phyloP scores from a whole-genome alignment of 2,329 filamentous ascomycete species.

The Phaeosphaeriaceae sp. region DNA sequence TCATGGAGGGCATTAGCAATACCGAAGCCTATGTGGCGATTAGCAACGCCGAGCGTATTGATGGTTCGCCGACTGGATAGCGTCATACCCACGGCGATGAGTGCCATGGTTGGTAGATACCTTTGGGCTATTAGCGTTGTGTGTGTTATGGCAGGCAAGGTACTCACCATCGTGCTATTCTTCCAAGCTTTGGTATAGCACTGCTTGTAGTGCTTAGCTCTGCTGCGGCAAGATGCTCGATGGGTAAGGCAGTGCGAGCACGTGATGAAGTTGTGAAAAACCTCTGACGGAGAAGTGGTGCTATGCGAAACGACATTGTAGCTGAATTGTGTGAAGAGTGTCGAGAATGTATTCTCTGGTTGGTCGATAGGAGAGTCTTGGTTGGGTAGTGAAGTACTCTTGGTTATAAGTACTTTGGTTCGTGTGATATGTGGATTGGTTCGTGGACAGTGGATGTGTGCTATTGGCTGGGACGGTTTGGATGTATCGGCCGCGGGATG shows the following conservation, averaged over 20 bases:
- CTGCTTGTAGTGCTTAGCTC: slow-evolving; percentile 30
- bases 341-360: slow-evolving; percentile 2
- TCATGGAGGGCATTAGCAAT: slow-evolving; percentile 39
- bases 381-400: neutral
- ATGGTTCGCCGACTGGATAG: slow-evolving; percentile 30
- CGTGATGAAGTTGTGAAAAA: slow-evolving; percentile 40
- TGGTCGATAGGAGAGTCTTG: slow-evolving; percentile 1
- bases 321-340: slow-evolving; percentile 1
- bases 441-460: slow-evolving; percentile 3
- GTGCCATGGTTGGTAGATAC: slow-evolving; percentile 45
- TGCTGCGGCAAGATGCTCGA: slow-evolving; percentile 31
- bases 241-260: slow-evolving; percentile 29
- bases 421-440: slow-evolving; percentile 1
- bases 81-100: slow-evolving; percentile 39
- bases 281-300: slow-evolving; percentile 31
- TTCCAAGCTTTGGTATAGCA: slow-evolving; percentile 40
- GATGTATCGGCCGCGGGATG: slow-evolving; percentile 29
- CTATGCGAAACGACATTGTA: slow-evolving; percentile 40
- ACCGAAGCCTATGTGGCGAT: slow-evolving; percentile 42
- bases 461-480: slow-evolving; percentile 16
- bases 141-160: neutral
- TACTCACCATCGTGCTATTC: slow-evolving; percentile 40
- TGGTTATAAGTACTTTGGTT: slow-evolving; percentile 2
- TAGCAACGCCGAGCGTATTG: slow-evolving; percentile 37
- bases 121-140: slow-evolving; percentile 17